Conservation (phyloP, 768 basidiomycete species). For the Galerina sulciceps region DNA sequence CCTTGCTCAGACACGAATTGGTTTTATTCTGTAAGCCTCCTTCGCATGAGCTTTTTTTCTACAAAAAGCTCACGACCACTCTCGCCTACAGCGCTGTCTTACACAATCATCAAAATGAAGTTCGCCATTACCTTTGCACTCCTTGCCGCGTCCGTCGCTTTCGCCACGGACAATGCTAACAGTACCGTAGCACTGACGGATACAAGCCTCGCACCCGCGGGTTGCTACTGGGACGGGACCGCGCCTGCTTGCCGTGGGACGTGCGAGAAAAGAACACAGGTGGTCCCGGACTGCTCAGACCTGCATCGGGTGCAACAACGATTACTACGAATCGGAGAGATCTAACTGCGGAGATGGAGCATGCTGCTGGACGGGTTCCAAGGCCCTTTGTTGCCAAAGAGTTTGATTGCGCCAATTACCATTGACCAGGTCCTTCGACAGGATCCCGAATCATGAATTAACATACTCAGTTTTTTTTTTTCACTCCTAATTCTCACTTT, state of each 20-base stretch:
- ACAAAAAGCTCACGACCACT: too few species aligned
- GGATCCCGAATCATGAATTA: too few species aligned
- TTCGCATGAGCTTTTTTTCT: too few species aligned
- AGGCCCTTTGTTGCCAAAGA: slow-evolving; percentile 11
- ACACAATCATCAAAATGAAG: background rate
- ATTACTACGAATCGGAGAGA: background rate
- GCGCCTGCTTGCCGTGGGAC: background rate
- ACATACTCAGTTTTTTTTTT: too few species aligned
- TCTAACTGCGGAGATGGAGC: slow-evolving; percentile 2
- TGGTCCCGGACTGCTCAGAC: slow-evolving; percentile 4
- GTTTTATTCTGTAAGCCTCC: too few species aligned
- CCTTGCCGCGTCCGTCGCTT: background rate
- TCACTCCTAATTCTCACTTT: too few species aligned
- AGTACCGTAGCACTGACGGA: background rate
- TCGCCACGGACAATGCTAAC: background rate
- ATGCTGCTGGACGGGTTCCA: slow-evolving; percentile 8
- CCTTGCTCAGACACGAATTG: too few species aligned
- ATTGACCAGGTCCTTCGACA: too few species aligned
- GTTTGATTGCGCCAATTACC: too few species aligned
- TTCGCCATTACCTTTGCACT: background rate
- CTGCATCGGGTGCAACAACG: slow-evolving; percentile 3
- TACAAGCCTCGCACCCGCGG: background rate
- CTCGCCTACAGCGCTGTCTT: background rate
- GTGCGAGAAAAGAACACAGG: background rate
- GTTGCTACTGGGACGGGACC: slow-evolving; percentile 12